These are phyloP conservation scores for Tothia fuscella DNA, from an alignment of 2,329 filamentous ascomycete species.

Conservation along the genomic window DNA sequence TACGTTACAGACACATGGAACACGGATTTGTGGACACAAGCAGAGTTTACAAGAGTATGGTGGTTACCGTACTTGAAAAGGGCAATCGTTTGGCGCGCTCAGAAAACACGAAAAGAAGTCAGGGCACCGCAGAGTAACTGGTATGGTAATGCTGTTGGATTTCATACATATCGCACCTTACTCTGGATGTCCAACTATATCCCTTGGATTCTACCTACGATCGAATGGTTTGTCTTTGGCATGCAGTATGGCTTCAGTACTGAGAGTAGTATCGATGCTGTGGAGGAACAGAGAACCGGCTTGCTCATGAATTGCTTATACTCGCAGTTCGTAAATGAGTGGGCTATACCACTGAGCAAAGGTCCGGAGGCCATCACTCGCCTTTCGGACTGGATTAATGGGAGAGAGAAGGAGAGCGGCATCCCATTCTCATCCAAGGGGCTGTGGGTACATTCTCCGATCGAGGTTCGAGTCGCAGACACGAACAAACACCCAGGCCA, in stretches of 20 bases:
- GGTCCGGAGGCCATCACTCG: conserved; percentile 79
- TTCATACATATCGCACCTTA: conserved; percentile 83
- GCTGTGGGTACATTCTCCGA: conserved; percentile 76
- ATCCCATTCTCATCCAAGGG: conserved; percentile 75
- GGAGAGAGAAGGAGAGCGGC: conserved; percentile 54
- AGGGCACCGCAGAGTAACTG: conserved; percentile 50
- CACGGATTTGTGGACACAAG: conserved; percentile 63
- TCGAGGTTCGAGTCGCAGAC: conserved; percentile 80
- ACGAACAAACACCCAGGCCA: conserved; percentile 36
- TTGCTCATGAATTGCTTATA: conserved; percentile 96
- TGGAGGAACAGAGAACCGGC: conserved; percentile 68
- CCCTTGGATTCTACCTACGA: conserved; percentile 68
- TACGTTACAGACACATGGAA: conserved; percentile 63
- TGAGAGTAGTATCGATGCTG: conserved; percentile 54
- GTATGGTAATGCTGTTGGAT: conserved; percentile 73
- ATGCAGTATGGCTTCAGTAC: conserved; percentile 91
- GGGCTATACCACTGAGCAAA: conserved; percentile 76
- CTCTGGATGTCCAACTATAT: conserved; percentile 68
- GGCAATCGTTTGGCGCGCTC: conserved; percentile 82
- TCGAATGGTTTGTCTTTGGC: conserved; percentile 94
- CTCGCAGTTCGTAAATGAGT: conserved; percentile 97
- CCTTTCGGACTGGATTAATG: conserved; percentile 75
- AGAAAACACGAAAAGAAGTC: conserved; percentile 45
- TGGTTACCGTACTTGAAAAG: conserved; percentile 90
- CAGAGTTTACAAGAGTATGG: conserved; percentile 90